Percentiles rank a stretch among this genome's conserved stretches.
These are phyloP conservation scores for Starmerella cellae DNA, from an alignment of 805 yeast species.

Conservation along the genomic window DNA sequence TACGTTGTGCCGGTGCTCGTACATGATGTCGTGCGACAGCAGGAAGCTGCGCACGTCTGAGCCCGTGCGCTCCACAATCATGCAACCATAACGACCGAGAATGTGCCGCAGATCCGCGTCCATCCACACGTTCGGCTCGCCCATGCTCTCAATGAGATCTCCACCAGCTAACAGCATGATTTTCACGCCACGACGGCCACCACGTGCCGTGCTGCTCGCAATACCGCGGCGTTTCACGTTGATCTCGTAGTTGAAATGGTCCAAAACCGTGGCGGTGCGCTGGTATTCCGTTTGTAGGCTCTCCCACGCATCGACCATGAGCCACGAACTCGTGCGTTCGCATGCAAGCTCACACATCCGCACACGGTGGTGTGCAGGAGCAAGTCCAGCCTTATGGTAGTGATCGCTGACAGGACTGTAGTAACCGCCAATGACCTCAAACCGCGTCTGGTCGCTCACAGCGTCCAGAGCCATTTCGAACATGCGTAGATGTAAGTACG, in stretches of 20 bases:
- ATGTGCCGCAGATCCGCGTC: slow-evolving; percentile 91
- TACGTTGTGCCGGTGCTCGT: slow-evolving; percentile 84
- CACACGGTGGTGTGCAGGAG: slow-evolving; percentile 78
- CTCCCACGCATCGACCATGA: slow-evolving; percentile 99
- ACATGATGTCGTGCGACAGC: slow-evolving; percentile 91
- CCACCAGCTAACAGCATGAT: slow-evolving; percentile 97
- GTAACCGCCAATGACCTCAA: slow-evolving; percentile 93
- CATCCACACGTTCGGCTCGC: slow-evolving; percentile 99
- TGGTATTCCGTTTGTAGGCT: slow-evolving; percentile 81
- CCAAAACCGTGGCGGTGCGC: slow-evolving; percentile 87
- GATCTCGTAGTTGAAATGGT: slow-evolving; percentile 91
- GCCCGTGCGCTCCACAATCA: slow-evolving; percentile 94
- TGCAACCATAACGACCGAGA: slow-evolving; percentile 88
- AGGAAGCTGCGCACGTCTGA: slow-evolving; percentile 87
- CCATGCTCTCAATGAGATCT: slow-evolving; percentile 94
- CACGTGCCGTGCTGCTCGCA: slow-evolving; percentile 29
- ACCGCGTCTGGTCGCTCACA: slow-evolving; percentile 77
- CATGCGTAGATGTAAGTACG: slow-evolving; percentile 90
- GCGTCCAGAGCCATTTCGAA: slow-evolving; percentile 97
- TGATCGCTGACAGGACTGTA: slow-evolving; percentile 87
- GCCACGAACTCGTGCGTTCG: slow-evolving; percentile 91
- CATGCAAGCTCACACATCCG: slow-evolving; percentile 98
- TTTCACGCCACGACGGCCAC: slow-evolving; percentile 60
- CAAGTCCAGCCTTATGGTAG: slow-evolving; percentile 85
- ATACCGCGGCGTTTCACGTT: slow-evolving; percentile 85